A percentile compares a stretch with the other conserved stretches of the same genome.
Conservation (phyloP, 148 eudicot genomes). For the Rheum nobile region DNA sequence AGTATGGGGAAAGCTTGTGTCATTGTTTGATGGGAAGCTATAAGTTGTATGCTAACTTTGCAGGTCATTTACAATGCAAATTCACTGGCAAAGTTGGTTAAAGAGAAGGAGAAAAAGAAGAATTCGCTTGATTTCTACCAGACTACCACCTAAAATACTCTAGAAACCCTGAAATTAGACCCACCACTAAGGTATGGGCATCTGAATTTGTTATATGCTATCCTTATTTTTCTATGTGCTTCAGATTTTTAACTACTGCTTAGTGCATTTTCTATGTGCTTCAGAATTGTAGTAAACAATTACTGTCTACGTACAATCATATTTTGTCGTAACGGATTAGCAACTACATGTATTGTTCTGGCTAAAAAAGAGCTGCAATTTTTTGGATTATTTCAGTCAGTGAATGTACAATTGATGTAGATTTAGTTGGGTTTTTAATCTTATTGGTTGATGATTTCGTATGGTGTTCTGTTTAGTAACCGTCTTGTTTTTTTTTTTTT, state of each 20-base stretch:
- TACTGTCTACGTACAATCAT: no score
- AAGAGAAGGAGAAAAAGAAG: conserved; percentile 63
- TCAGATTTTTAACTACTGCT: conserved; percentile 10
- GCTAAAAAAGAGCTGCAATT: no score
- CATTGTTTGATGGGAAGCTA: neutral
- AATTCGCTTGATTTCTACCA: conserved; percentile 98
- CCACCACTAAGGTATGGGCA: conserved; percentile 60
- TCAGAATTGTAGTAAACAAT: no score
- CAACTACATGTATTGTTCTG: no score
- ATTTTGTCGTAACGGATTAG: no score
- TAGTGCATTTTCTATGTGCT: no score
- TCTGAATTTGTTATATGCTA: neutral
- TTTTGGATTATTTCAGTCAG: no score
- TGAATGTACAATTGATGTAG: no score
- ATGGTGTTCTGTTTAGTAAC: no score
- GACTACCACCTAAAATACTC: conserved; percentile 58
- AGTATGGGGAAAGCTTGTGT: neutral
- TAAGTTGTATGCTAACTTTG: neutral
- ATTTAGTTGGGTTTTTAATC: no score
- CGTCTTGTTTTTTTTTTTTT: no score
- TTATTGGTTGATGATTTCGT: no score
- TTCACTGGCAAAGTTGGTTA: conserved; percentile 75
- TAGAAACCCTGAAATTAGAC: conserved; percentile 61
- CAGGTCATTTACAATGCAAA: conserved; percentile 93
- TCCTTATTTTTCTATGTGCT: neutral